Percentiles rank a stretch among this genome's conserved stretches.
phyloP scores from a whole-genome alignment of 192 early-diverging fungal genomes.

The Lunasporangiospora selenospora region DNA sequence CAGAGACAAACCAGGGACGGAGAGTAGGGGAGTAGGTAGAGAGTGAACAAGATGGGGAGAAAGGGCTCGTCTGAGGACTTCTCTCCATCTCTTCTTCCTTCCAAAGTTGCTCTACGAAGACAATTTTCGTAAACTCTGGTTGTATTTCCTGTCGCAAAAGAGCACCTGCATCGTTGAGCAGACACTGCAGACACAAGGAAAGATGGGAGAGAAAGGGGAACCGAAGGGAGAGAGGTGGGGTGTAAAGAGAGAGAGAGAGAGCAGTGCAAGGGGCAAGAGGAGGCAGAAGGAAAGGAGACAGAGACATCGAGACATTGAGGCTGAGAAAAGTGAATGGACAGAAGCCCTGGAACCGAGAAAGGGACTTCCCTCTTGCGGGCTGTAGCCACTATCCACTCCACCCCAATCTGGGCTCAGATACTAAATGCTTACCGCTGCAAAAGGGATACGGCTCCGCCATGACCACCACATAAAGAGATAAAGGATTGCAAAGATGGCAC shows the following conservation, averaged over 20 bases:
- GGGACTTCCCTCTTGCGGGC: background rate
- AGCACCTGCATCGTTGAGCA: background rate
- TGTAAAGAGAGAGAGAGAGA: background rate
- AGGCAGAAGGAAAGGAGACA: too few relatives aligned
- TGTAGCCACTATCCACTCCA: too few relatives aligned
- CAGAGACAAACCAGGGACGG: slow-evolving; percentile 12
- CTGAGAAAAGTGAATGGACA: too few relatives aligned
- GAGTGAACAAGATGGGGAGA: background rate
- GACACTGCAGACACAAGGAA: background rate
- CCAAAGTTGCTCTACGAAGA: background rate
- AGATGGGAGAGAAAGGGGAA: background rate
- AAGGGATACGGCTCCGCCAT: slow-evolving; percentile 38
- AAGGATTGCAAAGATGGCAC: slow-evolving; percentile 59
- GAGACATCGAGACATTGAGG: too few relatives aligned
- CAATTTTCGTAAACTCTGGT: background rate
- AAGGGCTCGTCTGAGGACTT: too few relatives aligned
- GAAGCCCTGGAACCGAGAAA: background rate
- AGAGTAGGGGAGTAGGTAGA: slow-evolving; percentile 6
- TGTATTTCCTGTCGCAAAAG: background rate
- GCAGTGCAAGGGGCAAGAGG: too few relatives aligned
- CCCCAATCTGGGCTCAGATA: too few relatives aligned
- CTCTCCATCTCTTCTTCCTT: too few relatives aligned
- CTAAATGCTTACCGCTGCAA: slow-evolving; percentile 15
- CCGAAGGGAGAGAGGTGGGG: background rate
- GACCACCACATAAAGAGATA: slow-evolving; percentile 52